phyloP scores from a whole-genome alignment of 495 filamentous ascomycete species.

The Neurospora pannonica region DNA sequence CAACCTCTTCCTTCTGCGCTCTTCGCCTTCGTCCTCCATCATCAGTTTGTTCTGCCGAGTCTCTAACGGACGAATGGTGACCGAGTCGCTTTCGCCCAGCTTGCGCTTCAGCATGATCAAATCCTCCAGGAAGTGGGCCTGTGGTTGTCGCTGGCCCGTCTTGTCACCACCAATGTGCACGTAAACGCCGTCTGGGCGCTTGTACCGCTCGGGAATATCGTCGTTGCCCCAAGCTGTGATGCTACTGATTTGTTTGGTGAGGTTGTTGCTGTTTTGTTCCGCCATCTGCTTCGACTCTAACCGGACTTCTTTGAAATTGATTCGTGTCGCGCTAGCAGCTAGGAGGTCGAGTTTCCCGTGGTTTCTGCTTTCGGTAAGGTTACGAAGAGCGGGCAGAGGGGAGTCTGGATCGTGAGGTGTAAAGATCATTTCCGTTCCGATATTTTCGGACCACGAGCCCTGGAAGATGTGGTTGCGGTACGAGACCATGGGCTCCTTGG shows the following conservation, averaged over 20 bases:
- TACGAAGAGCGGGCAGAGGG: conserved; percentile 30
- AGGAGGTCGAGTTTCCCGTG: conserved; percentile 44
- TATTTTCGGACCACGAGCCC: conserved; percentile 65
- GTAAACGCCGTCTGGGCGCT: conserved; percentile 21
- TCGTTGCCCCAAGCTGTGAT: conserved; percentile 3
- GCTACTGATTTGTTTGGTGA: not conserved
- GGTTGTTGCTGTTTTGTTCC: conserved; percentile 2
- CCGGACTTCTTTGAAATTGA: conserved; percentile 30
- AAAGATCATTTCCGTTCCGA: conserved; percentile 75
- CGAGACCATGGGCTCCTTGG: conserved; percentile 56
- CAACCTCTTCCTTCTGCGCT: conserved; percentile 18
- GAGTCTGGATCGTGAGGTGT: conserved; percentile 36
- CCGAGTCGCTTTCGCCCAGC: conserved; percentile 45
- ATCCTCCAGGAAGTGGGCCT: conserved; percentile 36
- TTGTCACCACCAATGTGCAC: conserved; percentile 27
- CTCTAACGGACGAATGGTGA: conserved; percentile 36
- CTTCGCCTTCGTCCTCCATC: conserved; percentile 22
- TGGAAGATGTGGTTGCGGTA: conserved; percentile 67
- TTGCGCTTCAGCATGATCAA: conserved; percentile 40
- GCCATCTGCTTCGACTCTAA: conserved; percentile 7
- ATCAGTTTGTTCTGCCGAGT: conserved; percentile 26
- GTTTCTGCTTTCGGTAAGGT: conserved; percentile 27
- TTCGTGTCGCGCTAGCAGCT: conserved; percentile 43
- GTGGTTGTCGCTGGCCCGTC: conserved; percentile 27
- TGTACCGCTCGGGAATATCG: conserved; percentile 22